Percentiles rank a stretch among this genome's conserved stretches.
phyloP scores from a whole-genome alignment of 257 asterid genomes.

The Paraleonurus japonicus region DNA sequence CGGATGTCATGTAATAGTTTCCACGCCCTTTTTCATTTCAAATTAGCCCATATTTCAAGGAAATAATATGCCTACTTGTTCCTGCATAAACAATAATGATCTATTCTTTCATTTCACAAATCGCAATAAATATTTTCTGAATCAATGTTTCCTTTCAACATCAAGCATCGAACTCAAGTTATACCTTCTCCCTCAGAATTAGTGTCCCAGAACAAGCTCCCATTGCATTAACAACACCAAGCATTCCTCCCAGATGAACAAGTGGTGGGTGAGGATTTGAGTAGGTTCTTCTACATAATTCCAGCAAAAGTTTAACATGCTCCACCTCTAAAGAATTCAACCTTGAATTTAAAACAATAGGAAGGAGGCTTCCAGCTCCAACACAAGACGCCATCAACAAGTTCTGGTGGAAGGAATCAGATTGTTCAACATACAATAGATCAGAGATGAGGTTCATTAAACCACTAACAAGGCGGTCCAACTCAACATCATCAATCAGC shows the following conservation, averaged over 20 bases:
- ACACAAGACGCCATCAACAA: slow-evolving; percentile 82
- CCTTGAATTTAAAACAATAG: slow-evolving; percentile 55
- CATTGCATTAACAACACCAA: slow-evolving; percentile 77
- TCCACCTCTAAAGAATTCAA: slow-evolving; percentile 53
- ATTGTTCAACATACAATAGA: slow-evolving; percentile 47
- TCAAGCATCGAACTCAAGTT: slow-evolving; percentile 10
- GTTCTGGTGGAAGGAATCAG: slow-evolving; percentile 58
- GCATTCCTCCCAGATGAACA: slow-evolving; percentile 83
- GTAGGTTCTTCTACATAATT: slow-evolving; percentile 63
- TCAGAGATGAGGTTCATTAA: slow-evolving; percentile 57
- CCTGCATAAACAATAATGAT: not conserved
- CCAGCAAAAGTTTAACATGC: slow-evolving; percentile 52
- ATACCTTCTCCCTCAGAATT: slow-evolving; percentile 22
- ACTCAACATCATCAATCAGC: slow-evolving; percentile 61
- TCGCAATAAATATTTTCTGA: not conserved
- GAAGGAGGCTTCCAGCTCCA: slow-evolving; percentile 82
- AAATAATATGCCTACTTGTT: not conserved
- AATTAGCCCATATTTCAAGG: not conserved
- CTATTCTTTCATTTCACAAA: slow-evolving; percentile 7
- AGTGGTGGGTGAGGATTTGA: slow-evolving; percentile 58
- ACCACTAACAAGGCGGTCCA: slow-evolving; percentile 50
- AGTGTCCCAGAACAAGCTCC: slow-evolving; percentile 82
- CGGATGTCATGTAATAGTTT: not conserved
- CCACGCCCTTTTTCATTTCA: not conserved
- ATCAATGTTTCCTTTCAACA: not conserved